These are phyloP conservation scores for Tolypocladium tropicale DNA, from an alignment of 2,329 filamentous ascomycete species.

Conservation along the genomic window DNA sequence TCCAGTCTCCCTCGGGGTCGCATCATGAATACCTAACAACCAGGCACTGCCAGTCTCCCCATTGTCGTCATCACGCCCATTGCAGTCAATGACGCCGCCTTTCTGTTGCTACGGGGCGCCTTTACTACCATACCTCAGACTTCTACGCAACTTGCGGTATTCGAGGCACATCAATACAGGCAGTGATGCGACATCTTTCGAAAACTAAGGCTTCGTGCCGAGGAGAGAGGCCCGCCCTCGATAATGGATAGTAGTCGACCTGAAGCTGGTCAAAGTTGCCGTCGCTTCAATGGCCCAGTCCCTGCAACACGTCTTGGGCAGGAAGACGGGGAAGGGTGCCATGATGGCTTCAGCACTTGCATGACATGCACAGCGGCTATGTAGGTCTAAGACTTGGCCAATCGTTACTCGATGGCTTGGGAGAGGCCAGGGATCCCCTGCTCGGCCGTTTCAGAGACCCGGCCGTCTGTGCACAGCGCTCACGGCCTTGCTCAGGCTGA, in stretches of 20 bases:
- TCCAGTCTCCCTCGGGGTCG: too few relatives aligned
- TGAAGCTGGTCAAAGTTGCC: background rate
- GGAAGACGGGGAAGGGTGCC: background rate
- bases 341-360: slow-evolving; percentile 20
- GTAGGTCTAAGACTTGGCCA: slow-evolving; percentile 25
- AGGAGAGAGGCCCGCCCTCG: too few relatives aligned
- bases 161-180: too few relatives aligned
- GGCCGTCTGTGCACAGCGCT: slow-evolving; percentile 1
- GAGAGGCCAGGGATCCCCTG: slow-evolving; percentile 14
- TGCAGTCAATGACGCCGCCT: background rate
- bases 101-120: background rate
- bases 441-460: slow-evolving; percentile 18
- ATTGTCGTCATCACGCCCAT: background rate
- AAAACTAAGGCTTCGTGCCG: too few relatives aligned
- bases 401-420: slow-evolving; percentile 10
- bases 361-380: slow-evolving; percentile 32
- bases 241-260: too few relatives aligned
- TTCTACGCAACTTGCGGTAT: too few relatives aligned
- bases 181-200: too few relatives aligned
- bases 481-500: background rate
- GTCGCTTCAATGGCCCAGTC: background rate
- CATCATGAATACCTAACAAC: too few relatives aligned
- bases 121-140: background rate
- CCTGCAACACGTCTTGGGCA: background rate
- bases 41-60: background rate